phyloP scores from a whole-genome alignment of 768 basidiomycete species.

The Hirschioporus abietinus region DNA sequence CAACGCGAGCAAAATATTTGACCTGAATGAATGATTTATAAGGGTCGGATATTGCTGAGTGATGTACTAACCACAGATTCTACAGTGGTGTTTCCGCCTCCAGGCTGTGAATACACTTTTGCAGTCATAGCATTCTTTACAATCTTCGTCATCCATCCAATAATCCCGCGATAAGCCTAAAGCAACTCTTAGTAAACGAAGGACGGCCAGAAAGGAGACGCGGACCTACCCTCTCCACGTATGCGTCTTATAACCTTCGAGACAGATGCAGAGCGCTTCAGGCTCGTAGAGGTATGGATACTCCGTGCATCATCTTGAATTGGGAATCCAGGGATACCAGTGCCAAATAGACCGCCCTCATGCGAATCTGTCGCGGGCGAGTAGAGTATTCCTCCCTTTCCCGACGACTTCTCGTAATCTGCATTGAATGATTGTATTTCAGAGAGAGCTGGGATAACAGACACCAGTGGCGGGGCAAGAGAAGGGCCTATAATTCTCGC shows the following conservation, averaged over 20 bases:
- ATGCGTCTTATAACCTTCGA: slow-evolving; percentile 89
- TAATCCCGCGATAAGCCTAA: slow-evolving; percentile 87
- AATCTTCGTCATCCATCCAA: slow-evolving; percentile 98
- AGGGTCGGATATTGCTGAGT: neutral
- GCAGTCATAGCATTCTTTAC: slow-evolving; percentile 95
- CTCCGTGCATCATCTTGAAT: slow-evolving; percentile 89
- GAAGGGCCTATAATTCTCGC: slow-evolving; percentile 20
- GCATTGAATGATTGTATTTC: slow-evolving; percentile 66
- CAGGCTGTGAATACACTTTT: slow-evolving; percentile 91
- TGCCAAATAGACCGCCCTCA: slow-evolving; percentile 59
- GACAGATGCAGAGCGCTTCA: slow-evolving; percentile 75
- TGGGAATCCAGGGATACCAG: slow-evolving; percentile 87
- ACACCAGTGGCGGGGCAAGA: slow-evolving; percentile 73
- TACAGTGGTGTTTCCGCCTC: slow-evolving; percentile 95
- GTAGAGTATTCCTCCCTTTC: slow-evolving; percentile 43
- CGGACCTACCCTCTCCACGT: slow-evolving; percentile 72
- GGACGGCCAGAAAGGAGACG: slow-evolving; percentile 7
- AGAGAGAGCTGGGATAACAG: slow-evolving; percentile 79
- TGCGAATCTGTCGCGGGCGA: slow-evolving; percentile 50
- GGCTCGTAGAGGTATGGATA: slow-evolving; percentile 65
- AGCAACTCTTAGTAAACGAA: neutral
- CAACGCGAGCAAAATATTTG: slow-evolving; percentile 98
- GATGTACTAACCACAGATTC: slow-evolving; percentile 75
- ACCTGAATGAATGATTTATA: slow-evolving; percentile 38
- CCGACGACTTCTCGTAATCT: slow-evolving; percentile 58